Evolutionary conservation across 768 basidiomycete species (phyloP).

Genomic region (Boletus sp.): DNA sequence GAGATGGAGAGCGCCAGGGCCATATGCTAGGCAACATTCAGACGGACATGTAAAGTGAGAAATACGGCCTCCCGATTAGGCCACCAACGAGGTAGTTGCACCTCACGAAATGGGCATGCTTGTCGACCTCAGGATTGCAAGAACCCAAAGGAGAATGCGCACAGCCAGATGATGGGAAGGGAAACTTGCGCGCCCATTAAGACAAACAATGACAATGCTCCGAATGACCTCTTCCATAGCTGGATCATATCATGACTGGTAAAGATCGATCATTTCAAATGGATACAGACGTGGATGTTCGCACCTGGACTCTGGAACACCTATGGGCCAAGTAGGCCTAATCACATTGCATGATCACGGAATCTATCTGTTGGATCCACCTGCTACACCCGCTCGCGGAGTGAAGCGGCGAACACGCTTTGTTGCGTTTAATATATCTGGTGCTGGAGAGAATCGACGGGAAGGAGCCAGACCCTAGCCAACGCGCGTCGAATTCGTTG

Average conservation of each 20-base stretch:
- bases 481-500: constrained; percentile 5
- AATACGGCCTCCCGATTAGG: background rate
- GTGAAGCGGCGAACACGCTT: constrained; percentile 18
- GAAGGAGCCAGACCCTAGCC: constrained; percentile 17
- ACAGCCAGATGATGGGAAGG: constrained; percentile 20
- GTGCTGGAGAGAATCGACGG: constrained; percentile 9
- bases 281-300: constrained; percentile 3
- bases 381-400: constrained; percentile 10
- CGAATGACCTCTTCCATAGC: background rate
- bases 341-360: constrained; percentile 3
- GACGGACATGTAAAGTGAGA: background rate
- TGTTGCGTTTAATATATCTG: constrained; percentile 8
- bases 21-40: background rate
- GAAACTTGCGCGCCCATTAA: background rate
- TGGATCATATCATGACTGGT: constrained; percentile 8
- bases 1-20: background rate
- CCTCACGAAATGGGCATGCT: constrained; percentile 19
- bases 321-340: background rate
- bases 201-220: constrained; percentile 5
- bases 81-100: constrained; percentile 10
- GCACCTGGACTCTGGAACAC: constrained; percentile 5
- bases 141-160: constrained; percentile 23
- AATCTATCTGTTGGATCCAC: constrained; percentile 12
- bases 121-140: constrained; percentile 11
- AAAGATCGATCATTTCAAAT: constrained; percentile 23